A percentile compares a stretch with the other conserved stretches of the same genome.
phyloP scores from a whole-genome alignment of 2,329 filamentous ascomycete species.

The Orbilia quercus region DNA sequence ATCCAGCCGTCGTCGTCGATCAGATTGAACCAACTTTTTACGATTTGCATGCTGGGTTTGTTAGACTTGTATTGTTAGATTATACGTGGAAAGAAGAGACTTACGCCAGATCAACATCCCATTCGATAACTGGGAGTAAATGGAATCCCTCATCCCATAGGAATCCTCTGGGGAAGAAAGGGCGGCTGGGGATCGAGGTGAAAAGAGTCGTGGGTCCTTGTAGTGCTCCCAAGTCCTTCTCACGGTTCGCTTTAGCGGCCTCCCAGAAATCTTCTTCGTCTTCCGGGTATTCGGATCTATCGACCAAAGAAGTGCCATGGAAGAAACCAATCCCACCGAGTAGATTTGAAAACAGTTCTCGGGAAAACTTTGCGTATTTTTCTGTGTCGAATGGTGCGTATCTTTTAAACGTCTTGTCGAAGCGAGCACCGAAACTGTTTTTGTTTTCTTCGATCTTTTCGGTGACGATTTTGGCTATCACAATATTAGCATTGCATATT shows the following conservation, averaged over 20 bases:
- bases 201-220: constrained; percentile 90
- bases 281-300: constrained; percentile 95
- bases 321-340: constrained; percentile 96
- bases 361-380: constrained; percentile 81
- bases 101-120: constrained; percentile 86
- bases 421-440: constrained; percentile 78
- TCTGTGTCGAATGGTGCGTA: constrained; percentile 78
- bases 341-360: constrained; percentile 92
- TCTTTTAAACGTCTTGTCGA: constrained; percentile 76
- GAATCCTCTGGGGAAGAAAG: constrained; percentile 96
- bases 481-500: constrained; percentile 56
- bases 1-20: constrained; percentile 99
- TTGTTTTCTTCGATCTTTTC: constrained; percentile 75
- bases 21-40: constrained; percentile 93
- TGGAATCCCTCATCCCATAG: constrained; percentile 99
- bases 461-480: constrained; percentile 71
- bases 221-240: constrained; percentile 64
- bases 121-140: constrained; percentile 87
- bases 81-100: constrained; percentile 56
- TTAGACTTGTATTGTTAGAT: constrained; percentile 57
- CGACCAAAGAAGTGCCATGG: constrained; percentile 85
- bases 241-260: constrained; percentile 80
- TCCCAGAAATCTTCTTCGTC: constrained; percentile 96
- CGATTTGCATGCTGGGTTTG: constrained; percentile 74
- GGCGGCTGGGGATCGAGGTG: constrained; percentile 87